phyloP scores from a whole-genome alignment of 495 filamentous ascomycete species.

The Glonium stellatum region DNA sequence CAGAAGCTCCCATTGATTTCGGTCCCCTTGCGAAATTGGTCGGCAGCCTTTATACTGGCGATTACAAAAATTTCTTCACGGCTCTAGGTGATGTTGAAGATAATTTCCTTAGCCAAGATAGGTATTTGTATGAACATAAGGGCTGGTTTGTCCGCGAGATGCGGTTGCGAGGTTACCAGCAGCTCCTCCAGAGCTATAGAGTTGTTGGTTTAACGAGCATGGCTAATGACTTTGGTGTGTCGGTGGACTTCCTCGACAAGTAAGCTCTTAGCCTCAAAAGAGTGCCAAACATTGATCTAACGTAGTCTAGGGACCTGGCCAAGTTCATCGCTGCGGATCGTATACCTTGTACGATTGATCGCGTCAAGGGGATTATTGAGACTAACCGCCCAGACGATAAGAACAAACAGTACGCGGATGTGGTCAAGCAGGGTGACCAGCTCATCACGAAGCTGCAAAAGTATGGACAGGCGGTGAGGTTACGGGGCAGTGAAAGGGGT shows the following conservation, averaged over 20 bases:
- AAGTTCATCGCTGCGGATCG: constrained; percentile 94
- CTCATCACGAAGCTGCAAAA: constrained; percentile 98
- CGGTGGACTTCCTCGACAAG: constrained; percentile 92
- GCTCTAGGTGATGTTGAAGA: constrained; percentile 89
- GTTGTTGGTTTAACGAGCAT: constrained; percentile 94
- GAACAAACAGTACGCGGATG: constrained; percentile 97
- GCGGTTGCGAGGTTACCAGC: constrained; percentile 89
- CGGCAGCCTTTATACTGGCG: constrained; percentile 81
- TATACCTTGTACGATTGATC: constrained; percentile 93
- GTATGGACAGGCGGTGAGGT: constrained; percentile 90
- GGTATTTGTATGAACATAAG: constrained; percentile 88
- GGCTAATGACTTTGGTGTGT: constrained; percentile 92
- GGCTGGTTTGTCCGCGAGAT: constrained; percentile 97
- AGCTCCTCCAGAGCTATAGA: constrained; percentile 93
- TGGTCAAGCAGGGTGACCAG: constrained; percentile 93
- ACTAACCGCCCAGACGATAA: constrained; percentile 96
- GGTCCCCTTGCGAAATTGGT: constrained; percentile 78
- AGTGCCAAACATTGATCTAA: constrained; percentile 14
- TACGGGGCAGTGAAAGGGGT: constrained; percentile 87
- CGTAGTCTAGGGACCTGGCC: constrained; percentile 65
- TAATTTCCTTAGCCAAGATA: constrained; percentile 85
- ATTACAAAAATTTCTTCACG: constrained; percentile 88
- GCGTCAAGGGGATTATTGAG: constrained; percentile 95
- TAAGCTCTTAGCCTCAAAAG: constrained; percentile 38
- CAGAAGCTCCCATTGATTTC: constrained; percentile 71